Percentiles rank a stretch among this genome's conserved stretches.
These are phyloP conservation scores for Musa schizocarpa DNA, from an alignment of 176 grass and related monocot species.

Conservation along the genomic window DNA sequence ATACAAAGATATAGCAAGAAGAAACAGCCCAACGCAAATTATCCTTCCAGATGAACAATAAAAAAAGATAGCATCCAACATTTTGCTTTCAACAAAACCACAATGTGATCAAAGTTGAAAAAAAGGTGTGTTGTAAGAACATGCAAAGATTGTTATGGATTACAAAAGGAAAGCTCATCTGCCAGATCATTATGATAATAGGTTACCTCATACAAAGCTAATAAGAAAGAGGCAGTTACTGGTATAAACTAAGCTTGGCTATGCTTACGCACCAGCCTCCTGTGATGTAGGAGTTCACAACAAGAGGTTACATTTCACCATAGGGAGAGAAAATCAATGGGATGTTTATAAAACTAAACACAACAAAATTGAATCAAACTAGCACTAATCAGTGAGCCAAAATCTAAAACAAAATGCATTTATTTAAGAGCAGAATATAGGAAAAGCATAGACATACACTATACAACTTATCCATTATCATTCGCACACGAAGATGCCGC, in stretches of 20 bases:
- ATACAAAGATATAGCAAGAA: too few species aligned
- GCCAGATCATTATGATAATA: background rate
- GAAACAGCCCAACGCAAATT: too few species aligned
- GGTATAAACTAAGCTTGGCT: too few species aligned
- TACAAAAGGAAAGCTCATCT: background rate
- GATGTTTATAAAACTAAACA: background rate
- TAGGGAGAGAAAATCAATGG: too few species aligned
- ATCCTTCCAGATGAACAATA: too few species aligned
- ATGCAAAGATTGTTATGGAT: too few species aligned
- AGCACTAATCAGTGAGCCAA: background rate
- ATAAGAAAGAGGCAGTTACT: background rate
- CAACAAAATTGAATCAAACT: background rate
- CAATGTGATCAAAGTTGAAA: background rate
- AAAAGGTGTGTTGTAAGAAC: too few species aligned
- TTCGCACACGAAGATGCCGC: constrained; percentile 41
- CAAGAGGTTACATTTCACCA: too few species aligned
- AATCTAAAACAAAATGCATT: background rate
- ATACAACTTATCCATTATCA: constrained; percentile 54
- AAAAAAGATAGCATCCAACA: too few species aligned
- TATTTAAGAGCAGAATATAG: background rate
- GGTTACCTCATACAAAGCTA: background rate
- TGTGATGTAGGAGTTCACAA: too few species aligned
- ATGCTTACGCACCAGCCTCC: too few species aligned
- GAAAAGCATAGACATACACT: background rate
- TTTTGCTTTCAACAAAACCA: background rate